Percentiles rank a stretch among this genome's conserved stretches.
Conservation (phyloP, 306 rosid genomes). For the Benincasa hispida region DNA sequence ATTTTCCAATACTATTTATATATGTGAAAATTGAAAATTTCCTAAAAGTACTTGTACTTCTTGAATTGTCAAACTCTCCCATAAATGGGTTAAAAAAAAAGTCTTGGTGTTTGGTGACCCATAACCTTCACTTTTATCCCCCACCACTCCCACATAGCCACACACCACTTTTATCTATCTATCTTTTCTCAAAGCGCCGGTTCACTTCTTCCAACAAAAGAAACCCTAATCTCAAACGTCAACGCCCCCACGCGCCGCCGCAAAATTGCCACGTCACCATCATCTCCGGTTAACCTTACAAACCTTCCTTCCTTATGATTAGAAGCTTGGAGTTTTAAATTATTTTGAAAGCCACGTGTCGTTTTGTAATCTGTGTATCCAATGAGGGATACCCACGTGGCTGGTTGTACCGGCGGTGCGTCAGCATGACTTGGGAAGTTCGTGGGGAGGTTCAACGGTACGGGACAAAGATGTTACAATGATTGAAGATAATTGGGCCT, state of each 20-base stretch:
- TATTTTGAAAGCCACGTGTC: neutral
- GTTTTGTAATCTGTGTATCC: neutral
- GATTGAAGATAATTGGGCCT: neutral
- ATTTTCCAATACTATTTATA: no score
- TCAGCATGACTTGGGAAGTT: neutral
- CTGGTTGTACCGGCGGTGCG: neutral
- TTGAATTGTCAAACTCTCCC: neutral
- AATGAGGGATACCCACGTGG: neutral
- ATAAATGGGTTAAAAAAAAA: neutral
- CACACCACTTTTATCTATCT: neutral
- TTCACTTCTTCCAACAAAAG: neutral
- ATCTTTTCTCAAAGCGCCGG: neutral
- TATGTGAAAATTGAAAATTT: no score
- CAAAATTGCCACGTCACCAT: neutral
- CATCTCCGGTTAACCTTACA: neutral
- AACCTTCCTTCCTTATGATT: neutral
- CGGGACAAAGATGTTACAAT: neutral
- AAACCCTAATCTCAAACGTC: neutral
- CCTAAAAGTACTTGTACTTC: neutral
- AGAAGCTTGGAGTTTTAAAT: neutral
- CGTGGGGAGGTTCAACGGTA: neutral
- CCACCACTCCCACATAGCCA: neutral
- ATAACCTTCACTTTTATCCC: neutral
- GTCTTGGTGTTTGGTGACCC: neutral
- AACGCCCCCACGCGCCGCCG: constrained; percentile 1